These are phyloP conservation scores for Lentinula lateritia DNA, from an alignment of 768 basidiomycete genomes.

Conservation along the genomic window DNA sequence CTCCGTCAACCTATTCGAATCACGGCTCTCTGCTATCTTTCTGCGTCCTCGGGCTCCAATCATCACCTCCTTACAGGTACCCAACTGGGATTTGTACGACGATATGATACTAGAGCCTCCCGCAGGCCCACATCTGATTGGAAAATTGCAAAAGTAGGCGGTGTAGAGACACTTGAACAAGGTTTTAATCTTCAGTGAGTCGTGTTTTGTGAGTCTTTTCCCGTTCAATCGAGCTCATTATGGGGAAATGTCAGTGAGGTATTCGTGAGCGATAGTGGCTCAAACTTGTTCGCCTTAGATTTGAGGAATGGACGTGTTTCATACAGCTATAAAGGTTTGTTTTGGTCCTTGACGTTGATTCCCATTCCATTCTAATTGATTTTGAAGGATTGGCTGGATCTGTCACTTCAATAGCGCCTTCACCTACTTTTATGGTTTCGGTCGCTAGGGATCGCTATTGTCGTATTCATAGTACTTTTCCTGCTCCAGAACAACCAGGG, in stretches of 20 bases:
- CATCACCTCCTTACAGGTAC: slow-evolving; percentile 67
- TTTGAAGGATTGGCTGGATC: slow-evolving; percentile 65
- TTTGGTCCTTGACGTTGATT: neutral
- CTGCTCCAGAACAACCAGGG: slow-evolving; percentile 43
- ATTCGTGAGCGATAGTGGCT: slow-evolving; percentile 64
- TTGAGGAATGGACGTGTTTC: slow-evolving; percentile 57
- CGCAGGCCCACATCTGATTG: slow-evolving; percentile 68
- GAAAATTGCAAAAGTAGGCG: slow-evolving; percentile 56
- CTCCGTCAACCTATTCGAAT: slow-evolving; percentile 78
- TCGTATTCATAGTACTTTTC: slow-evolving; percentile 59
- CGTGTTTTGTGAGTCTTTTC: neutral
- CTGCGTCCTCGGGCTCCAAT: slow-evolving; percentile 27
- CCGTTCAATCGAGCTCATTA: neutral
- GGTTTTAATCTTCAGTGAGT: slow-evolving; percentile 64
- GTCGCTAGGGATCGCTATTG: slow-evolving; percentile 64
- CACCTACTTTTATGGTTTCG: slow-evolving; percentile 52
- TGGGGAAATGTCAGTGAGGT: slow-evolving; percentile 43
- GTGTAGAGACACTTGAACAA: slow-evolving; percentile 51
- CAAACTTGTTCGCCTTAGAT: slow-evolving; percentile 62
- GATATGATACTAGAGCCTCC: slow-evolving; percentile 71
- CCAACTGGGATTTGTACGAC: slow-evolving; percentile 63
- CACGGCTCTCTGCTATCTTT: slow-evolving; percentile 58
- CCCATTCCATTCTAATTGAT: neutral
- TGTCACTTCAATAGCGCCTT: slow-evolving; percentile 56
- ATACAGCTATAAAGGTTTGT: slow-evolving; percentile 64